Evolutionary conservation across 2,329 filamentous ascomycete genomes (phyloP), one percentile per base, ranked within the genome.

Genomic region (Parastagonospora nodorum): DNA sequence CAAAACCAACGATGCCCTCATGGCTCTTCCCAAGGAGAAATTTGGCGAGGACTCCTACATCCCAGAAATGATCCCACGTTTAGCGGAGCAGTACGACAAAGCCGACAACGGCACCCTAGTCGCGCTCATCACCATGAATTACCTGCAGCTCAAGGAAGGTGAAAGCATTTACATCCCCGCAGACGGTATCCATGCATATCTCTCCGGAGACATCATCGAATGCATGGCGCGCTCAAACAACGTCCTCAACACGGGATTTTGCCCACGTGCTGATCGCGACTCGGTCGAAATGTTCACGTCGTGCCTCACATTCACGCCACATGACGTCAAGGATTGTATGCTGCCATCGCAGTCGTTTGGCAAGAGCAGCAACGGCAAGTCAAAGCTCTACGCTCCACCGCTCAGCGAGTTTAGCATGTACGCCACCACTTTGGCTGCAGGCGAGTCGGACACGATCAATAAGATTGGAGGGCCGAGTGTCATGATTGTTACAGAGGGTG

Each of bases 161-260:
- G 83, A 90, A 44, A 82, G 84, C 8, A 80, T 91, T 44, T 89
- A 83, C 67, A 87, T 91, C 12, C 88, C 87, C 0, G 86, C 87
- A 0, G 87, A 90, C 57, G 87, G 86, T 4, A 88, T 90, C 46
- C 87, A 91, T 64, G 88, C 88, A 0, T 91, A 90, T 64, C 76
- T 91, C 0, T 81, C 81, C 4, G 88, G 88, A 2, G 84, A 90
- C 66, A 89, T 91, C 44, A 84, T 91, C 60, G 88, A 91, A 71
- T 90, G 88, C 73, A 91, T 91, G 88, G 88, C 88, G 1, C 81
- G 87, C 7, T 85, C 81, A 15, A 86, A 91, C 75, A 90, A 90
- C 50, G 88, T 92, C 2, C 77, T 92, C 42, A 89, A 89, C 69
- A 84, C 83, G 0, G 88, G 88, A 0, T 90, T 92, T 76, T 91